A percentile compares a stretch with the other conserved stretches of the same genome.
phyloP scores from a whole-genome alignment of 345 rosid species.

The Isatis tinctoria region DNA sequence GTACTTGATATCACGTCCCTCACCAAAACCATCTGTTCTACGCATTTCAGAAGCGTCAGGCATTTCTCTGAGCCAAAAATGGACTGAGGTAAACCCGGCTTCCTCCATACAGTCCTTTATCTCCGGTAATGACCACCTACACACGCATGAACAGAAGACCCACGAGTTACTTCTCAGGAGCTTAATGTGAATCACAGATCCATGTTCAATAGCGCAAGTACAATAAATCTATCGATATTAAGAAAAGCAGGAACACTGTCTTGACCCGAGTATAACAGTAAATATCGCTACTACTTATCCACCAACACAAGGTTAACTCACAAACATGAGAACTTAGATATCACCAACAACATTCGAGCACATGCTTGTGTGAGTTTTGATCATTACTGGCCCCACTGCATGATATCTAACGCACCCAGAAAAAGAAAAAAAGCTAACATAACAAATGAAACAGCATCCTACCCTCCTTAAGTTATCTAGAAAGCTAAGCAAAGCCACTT shows the following conservation, averaged over 20 bases:
- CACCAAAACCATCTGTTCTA: constrained; percentile 67
- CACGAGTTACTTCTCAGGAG: background rate
- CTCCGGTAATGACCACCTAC: constrained; percentile 89
- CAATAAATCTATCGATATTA: constrained; percentile 2
- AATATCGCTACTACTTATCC: background rate
- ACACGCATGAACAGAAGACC: background rate
- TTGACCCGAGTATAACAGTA: background rate
- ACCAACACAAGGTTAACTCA: background rate
- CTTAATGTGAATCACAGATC: background rate
- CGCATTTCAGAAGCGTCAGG: constrained; percentile 59
- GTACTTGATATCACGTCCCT: constrained; percentile 57
- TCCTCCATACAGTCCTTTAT: constrained; percentile 85
- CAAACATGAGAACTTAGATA: background rate
- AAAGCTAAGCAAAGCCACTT: constrained; percentile 28
- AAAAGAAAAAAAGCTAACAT: background rate
- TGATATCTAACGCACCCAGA: background rate
- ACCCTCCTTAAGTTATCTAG: background rate
- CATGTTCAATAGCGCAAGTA: background rate
- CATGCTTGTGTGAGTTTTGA: constrained; percentile 5
- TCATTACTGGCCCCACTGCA: background rate
- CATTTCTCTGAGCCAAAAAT: constrained; percentile 84
- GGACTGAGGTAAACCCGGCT: constrained; percentile 76
- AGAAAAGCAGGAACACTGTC: constrained; percentile 23
- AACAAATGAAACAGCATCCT: background rate
- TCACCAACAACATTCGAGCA: background rate